A percentile compares a stretch with the other conserved stretches of the same genome.
phyloP scores from a whole-genome alignment of 208 protist species.

The Novymonas esmeraldas region DNA sequence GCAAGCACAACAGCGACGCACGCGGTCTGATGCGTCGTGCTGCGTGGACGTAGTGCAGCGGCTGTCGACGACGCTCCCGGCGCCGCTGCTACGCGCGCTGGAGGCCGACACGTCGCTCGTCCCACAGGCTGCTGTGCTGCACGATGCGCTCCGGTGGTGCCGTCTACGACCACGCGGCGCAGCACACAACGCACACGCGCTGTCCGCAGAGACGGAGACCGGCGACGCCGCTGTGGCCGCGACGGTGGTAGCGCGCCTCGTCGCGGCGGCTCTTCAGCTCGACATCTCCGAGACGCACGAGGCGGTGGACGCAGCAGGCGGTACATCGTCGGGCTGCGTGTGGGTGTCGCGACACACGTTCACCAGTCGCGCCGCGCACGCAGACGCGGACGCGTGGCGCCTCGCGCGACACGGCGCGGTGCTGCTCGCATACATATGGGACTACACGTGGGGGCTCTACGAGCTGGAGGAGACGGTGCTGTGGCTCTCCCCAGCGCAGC shows the following conservation, averaged over 20 bases:
- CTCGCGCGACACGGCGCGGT: slow-evolving; percentile 11
- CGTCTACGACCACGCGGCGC: slow-evolving; percentile 10
- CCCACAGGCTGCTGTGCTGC: slow-evolving; percentile 12
- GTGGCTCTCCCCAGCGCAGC: slow-evolving; percentile 26
- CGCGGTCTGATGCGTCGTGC: neutral
- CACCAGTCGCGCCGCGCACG: neutral
- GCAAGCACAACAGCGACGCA: neutral
- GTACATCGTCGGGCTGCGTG: no score
- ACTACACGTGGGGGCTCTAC: slow-evolving; percentile 9
- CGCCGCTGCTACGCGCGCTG: neutral
- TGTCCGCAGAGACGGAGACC: neutral
- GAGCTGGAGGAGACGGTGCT: slow-evolving; percentile 14
- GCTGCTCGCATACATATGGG: slow-evolving; percentile 17
- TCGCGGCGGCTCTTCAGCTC: slow-evolving; percentile 1
- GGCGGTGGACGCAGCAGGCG: neutral
- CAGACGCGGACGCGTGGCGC: slow-evolving; percentile 2
- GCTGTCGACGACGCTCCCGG: slow-evolving; percentile 4
- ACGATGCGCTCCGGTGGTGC: slow-evolving; percentile 30
- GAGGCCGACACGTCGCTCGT: slow-evolving; percentile 4
- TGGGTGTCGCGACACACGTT: slow-evolving; percentile 3
- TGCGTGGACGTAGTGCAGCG: slow-evolving; percentile 1
- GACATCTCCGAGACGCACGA: neutral
- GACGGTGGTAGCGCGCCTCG: neutral
- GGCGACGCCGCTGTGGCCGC: neutral
- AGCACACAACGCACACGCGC: neutral